Conservation (phyloP, 2,329 filamentous ascomycete genomes). For the Bipolaris bicolor region DNA sequence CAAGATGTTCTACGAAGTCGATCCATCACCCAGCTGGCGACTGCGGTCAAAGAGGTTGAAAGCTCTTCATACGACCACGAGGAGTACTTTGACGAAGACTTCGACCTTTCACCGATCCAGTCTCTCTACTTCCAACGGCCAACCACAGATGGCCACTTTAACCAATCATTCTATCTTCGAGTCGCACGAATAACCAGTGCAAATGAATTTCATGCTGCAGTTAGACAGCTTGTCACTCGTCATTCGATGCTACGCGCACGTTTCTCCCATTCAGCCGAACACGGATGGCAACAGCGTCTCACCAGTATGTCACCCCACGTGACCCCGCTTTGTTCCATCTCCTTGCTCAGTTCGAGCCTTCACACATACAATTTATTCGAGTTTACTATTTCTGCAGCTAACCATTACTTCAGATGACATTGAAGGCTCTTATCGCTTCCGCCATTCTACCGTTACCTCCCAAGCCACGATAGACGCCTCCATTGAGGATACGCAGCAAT, state of each 20-base stretch:
- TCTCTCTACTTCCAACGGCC: constrained; percentile 41
- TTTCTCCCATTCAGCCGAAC: constrained; percentile 30
- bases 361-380: not conserved
- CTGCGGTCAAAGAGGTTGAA: constrained; percentile 29
- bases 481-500: constrained; percentile 41
- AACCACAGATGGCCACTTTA: constrained; percentile 43
- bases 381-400: not conserved
- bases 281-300: constrained; percentile 42
- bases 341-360: not conserved
- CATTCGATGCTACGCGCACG: constrained; percentile 46
- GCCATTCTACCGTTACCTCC: constrained; percentile 26
- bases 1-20: constrained; percentile 57
- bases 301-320: constrained; percentile 25
- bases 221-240: constrained; percentile 34
- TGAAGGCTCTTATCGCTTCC: constrained; percentile 37
- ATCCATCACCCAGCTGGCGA: constrained; percentile 49
- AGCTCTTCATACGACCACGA: constrained; percentile 21
- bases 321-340: not conserved
- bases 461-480: constrained; percentile 37
- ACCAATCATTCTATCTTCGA: constrained; percentile 44
- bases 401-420: constrained; percentile 26
- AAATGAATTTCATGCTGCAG: constrained; percentile 31
- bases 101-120: constrained; percentile 44
- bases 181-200: constrained; percentile 33
- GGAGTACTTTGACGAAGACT: constrained; percentile 39